Base-by-base conservation (phyloP, 2,329 filamentous ascomycete species). In the Trichoderma pleuroti region DNA sequence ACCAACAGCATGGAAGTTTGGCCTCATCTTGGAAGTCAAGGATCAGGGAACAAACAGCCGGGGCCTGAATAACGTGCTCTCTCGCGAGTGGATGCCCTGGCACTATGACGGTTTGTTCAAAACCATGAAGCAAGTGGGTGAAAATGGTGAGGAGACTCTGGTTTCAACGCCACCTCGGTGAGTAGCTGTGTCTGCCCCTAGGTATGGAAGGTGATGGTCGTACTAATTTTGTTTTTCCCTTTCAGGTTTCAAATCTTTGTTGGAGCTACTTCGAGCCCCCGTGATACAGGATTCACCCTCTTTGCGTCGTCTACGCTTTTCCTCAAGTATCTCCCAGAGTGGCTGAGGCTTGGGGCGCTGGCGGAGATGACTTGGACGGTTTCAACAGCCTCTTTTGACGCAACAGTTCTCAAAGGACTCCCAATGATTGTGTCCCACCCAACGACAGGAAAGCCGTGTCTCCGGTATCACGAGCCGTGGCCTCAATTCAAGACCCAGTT, bases 21-120 rank as follows among this genome's bases (percentile, higher is more conserved):
- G 85, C 0, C 75, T 86, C 0, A 76, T 86, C 2, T 80, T 86
- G 1, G 83, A 86, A 65, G 84, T 87, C 49, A 86, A 85, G 72
- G 85, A 87, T 72, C 79, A 79, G 2, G 84, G 84, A 0, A 76
- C 77, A 1, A 80, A 84, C 7, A 80, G 81, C 0, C 77, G 80
- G 12, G 81, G 83, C 0, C 76, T 84, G 24, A 88, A 87, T 72
- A 87, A 87, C 52, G 85, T 88, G 3, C 79, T 86, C 2, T 86
- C 84, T 0, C 81, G 82, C 2, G 86, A 87, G 71, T 83, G 84
- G 72, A 87, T 88, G 86, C 86, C 87, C 0, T 86, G 87, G 76
- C 86, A 88, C 73, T 88, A 83, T 46, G 86, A 88, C 63, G 87
- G 86, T 0, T 77, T 88, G 32, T 88, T 88, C 80, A 88, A 87